Percentiles rank a stretch among this genome's conserved stretches.
Evolutionary conservation across 345 rosid genomes (phyloP).

Genomic region (Lepidium sativum): DNA sequence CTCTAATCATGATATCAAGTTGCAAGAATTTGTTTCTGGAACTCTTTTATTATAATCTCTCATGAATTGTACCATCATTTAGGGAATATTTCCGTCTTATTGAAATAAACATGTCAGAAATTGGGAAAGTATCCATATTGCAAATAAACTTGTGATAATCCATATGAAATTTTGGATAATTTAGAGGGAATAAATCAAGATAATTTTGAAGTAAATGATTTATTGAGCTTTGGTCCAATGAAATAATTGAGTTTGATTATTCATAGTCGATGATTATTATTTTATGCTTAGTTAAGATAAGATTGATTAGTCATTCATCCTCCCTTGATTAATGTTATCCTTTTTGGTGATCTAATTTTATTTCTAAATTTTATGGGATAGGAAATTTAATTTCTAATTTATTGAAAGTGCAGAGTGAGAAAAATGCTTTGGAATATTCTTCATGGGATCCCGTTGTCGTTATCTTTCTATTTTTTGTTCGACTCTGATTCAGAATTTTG

Average conservation of each 20-base stretch:
- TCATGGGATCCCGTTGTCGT: slow-evolving; percentile 6
- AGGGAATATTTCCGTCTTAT: neutral
- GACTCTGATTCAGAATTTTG: neutral
- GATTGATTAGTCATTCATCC: neutral
- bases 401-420: neutral
- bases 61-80: neutral
- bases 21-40: neutral
- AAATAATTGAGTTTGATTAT: neutral
- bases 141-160: neutral
- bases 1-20: neutral
- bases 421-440: slow-evolving; percentile 30
- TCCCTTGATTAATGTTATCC: neutral
- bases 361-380: neutral
- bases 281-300: neutral
- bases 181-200: neutral
- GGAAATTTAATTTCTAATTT: neutral
- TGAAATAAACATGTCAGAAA: neutral
- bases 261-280: neutral
- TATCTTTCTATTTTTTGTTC: neutral
- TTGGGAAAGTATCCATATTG: neutral
- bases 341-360: neutral
- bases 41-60: neutral
- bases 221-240: neutral
- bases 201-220: neutral
- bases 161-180: neutral